Evolutionary conservation across 768 basidiomycete species (phyloP), one percentile per base, ranked within the genome.

Genomic region (Auricularia heimuer): DNA sequence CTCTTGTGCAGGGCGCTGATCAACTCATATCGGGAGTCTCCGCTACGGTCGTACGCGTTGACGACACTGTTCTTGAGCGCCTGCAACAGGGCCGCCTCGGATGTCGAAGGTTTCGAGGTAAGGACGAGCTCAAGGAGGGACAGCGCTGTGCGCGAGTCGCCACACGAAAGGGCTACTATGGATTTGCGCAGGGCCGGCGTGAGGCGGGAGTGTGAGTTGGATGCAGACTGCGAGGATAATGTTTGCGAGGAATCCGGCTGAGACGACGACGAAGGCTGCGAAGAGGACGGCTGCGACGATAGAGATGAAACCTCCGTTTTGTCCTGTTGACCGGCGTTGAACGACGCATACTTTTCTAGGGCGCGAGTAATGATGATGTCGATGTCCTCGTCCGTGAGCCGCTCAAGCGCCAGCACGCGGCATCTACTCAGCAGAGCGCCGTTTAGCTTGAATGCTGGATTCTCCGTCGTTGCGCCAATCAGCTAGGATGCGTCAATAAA

Each of bases 381-480:
- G 42, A 92, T 81, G 45, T 91, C 84, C 11, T 81, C 77, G 62
- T 88, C 82, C 3, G 83, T 79, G 34, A 93, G 83, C 24, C 84
- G 83, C 61, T 88, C 79, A 33, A 94, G 75, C 1, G 85, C 85
- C 71, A 92, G 86, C 0, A 94, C 89, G 34, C 92, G 82, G 74
- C 90, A 92, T 54, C 90, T 84, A 71, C 87, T 87, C 36, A 92
- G 75, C 35, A 92, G 77, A 11, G 90, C 86, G 37, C 84, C 80
- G 18, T 85, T 89, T 37, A 92, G 73, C 68, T 88, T 90, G 77
- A 94, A 94, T 0, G 89, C 91, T 1, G 92, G 92, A 67, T 94
- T 94, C 74, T 94, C 92, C 0, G 92, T 94, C 3, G 92, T 94
- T 0, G 92, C 90, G 34, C 90, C 90, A 69, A 92, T 83, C 35